Percentiles rank a stretch among this genome's conserved stretches.
Evolutionary conservation across 1,139 yeast species (phyloP).

Genomic region (Petasospora rhodanensis): DNA sequence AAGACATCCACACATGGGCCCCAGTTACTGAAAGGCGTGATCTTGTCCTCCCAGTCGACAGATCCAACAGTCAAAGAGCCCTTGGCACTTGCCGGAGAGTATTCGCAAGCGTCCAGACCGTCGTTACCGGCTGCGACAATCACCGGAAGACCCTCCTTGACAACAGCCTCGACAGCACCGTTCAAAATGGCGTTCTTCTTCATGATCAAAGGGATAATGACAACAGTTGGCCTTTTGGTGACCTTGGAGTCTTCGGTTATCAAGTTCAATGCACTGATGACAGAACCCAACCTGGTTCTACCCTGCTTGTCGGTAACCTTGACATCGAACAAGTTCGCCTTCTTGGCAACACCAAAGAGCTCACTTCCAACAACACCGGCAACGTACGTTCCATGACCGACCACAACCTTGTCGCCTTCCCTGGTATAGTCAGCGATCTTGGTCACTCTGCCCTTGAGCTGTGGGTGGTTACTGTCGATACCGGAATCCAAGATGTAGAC

Average conservation of each 20-base stretch:
- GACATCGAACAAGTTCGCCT: slow-evolving; percentile 56
- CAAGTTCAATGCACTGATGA: slow-evolving; percentile 43
- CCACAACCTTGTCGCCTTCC: slow-evolving; percentile 18
- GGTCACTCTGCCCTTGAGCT: slow-evolving; percentile 33
- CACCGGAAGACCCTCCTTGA: slow-evolving; percentile 54
- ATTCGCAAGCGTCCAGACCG: slow-evolving; percentile 57
- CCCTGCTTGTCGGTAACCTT: slow-evolving; percentile 49
- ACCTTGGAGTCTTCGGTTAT: slow-evolving; percentile 35
- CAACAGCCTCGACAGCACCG: slow-evolving; percentile 55
- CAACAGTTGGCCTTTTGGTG: slow-evolving; percentile 44
- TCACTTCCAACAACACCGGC: slow-evolving; percentile 61
- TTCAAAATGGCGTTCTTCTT: slow-evolving; percentile 51
- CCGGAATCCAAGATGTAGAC: slow-evolving; percentile 41
- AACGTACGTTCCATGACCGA: slow-evolving; percentile 44
- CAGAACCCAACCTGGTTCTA: slow-evolving; percentile 44
- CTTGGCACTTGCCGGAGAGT: slow-evolving; percentile 58
- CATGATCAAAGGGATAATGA: slow-evolving; percentile 62
- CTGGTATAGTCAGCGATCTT: slow-evolving; percentile 27
- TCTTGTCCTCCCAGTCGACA: slow-evolving; percentile 38
- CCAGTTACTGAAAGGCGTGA: slow-evolving; percentile 58
- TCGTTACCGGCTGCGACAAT: slow-evolving; percentile 70
- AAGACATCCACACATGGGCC: slow-evolving; percentile 64
- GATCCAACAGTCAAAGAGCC: slow-evolving; percentile 63
- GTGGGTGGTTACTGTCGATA: slow-evolving; percentile 32
- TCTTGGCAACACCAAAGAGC: slow-evolving; percentile 60